Evolutionary conservation across 208 protist genomes (phyloP).

Genomic region (Wallacemonas sp.): DNA sequence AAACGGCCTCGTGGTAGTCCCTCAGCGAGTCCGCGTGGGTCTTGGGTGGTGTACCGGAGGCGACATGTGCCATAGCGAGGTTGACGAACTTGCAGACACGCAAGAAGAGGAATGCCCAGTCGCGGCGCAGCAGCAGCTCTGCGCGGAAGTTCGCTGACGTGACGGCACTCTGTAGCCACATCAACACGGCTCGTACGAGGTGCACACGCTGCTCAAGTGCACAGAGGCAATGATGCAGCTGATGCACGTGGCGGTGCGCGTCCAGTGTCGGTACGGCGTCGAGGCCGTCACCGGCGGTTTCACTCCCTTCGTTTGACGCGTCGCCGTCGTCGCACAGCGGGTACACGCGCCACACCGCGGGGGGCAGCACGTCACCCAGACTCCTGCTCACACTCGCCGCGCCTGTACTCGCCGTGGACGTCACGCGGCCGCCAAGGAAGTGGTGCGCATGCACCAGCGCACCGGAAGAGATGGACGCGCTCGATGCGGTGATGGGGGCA

Average conservation of each 20-base stretch:
- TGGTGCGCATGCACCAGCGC: background rate
- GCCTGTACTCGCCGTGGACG: background rate
- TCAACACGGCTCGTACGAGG: background rate
- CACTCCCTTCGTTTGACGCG: too few species aligned
- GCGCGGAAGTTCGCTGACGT: background rate
- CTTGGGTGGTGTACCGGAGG: too few species aligned
- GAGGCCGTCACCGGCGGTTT: background rate
- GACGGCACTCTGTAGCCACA: background rate
- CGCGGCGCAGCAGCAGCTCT: background rate
- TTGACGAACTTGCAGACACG: background rate
- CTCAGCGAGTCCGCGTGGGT: too few species aligned
- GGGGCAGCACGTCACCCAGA: too few species aligned
- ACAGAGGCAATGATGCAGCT: background rate
- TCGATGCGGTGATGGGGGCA: too few species aligned
- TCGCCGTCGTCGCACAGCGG: too few species aligned
- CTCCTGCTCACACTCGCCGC: background rate
- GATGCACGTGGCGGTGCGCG: background rate
- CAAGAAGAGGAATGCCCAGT: conserved; percentile 10
- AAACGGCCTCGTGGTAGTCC: too few species aligned
- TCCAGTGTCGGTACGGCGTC: too few species aligned
- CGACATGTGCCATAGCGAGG: background rate
- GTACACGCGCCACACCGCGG: background rate
- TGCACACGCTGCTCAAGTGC: background rate
- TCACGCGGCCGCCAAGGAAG: background rate
- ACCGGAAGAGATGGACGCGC: too few species aligned